Percentiles rank a stretch among this genome's conserved stretches.
Conservation (phyloP, 2,329 filamentous ascomycete species). For the Penicillium vulpinum region DNA sequence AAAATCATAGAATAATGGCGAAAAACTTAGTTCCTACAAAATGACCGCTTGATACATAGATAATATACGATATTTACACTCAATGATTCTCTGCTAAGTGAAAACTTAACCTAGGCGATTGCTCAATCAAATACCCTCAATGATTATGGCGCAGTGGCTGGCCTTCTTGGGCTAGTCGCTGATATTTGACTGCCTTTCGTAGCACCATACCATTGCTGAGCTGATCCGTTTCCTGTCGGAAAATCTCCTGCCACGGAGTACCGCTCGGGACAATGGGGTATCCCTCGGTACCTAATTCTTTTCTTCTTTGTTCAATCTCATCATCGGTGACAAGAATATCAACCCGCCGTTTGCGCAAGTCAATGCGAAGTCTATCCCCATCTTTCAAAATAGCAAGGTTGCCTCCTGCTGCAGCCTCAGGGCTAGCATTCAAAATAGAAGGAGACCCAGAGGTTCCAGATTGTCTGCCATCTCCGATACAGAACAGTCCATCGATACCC, state of each 20-base stretch:
- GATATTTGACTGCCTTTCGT: slow-evolving; percentile 48
- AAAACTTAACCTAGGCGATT: background rate
- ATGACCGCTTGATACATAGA: no score
- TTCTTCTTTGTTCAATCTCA: slow-evolving; percentile 42
- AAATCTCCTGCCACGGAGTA: slow-evolving; percentile 55
- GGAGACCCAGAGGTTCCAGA: slow-evolving; percentile 58
- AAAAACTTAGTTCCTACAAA: background rate
- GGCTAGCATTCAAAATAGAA: slow-evolving; percentile 57
- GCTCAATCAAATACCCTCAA: no score
- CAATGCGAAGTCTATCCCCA: slow-evolving; percentile 53
- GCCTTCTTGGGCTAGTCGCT: slow-evolving; percentile 49
- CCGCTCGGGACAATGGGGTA: background rate
- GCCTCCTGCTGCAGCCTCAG: slow-evolving; percentile 56
- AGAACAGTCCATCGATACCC: slow-evolving; percentile 51
- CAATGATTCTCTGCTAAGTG: background rate
- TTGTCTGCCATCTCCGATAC: slow-evolving; percentile 57
- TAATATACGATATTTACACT: no score
- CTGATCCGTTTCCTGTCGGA: slow-evolving; percentile 49
- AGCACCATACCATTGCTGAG: slow-evolving; percentile 52
- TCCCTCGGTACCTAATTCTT: slow-evolving; percentile 1
- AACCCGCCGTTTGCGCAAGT: slow-evolving; percentile 51
- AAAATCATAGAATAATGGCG: background rate
- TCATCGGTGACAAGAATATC: slow-evolving; percentile 44
- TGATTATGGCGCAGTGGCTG: slow-evolving; percentile 48
- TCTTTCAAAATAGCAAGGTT: slow-evolving; percentile 54